Conservation (phyloP, 345 rosid genomes). For the Eucalyptus rudis region DNA sequence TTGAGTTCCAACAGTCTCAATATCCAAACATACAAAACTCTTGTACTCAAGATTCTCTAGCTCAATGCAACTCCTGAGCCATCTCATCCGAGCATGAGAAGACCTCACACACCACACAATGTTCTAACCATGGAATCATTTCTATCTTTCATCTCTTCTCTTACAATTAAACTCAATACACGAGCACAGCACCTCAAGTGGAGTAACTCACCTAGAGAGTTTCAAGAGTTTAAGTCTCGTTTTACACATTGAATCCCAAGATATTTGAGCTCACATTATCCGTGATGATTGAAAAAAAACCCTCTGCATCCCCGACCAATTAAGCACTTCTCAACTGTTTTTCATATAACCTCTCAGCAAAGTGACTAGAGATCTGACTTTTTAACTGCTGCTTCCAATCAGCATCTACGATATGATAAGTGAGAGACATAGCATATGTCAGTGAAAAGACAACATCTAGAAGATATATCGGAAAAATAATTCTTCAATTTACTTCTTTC, state of each 20-base stretch:
- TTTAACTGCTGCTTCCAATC: not conserved
- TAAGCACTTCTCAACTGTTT: not conserved
- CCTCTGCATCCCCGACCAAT: not conserved
- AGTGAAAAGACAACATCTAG: not conserved
- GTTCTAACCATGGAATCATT: not conserved
- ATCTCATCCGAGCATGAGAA: not conserved
- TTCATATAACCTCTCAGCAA: not conserved
- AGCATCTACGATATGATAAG: not conserved
- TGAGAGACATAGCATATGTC: not conserved
- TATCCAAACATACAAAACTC: not conserved
- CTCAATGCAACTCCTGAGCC: not conserved
- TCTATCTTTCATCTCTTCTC: not conserved
- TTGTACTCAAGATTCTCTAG: not conserved
- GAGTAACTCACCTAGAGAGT: not conserved
- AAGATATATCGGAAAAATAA: not conserved
- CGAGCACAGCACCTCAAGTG: not conserved
- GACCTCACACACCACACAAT: not conserved
- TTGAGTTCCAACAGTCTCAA: not conserved
- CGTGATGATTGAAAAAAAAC: not conserved
- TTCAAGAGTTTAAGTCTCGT: not conserved
- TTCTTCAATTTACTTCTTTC: not conserved
- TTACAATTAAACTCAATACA: not conserved
- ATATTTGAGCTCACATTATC: not conserved
- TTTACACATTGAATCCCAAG: not conserved
- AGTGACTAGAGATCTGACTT: not conserved